These are phyloP conservation scores for Yamadazyma diospyri DNA, from an alignment of 1,139 yeast genomes.

Conservation along the genomic window DNA sequence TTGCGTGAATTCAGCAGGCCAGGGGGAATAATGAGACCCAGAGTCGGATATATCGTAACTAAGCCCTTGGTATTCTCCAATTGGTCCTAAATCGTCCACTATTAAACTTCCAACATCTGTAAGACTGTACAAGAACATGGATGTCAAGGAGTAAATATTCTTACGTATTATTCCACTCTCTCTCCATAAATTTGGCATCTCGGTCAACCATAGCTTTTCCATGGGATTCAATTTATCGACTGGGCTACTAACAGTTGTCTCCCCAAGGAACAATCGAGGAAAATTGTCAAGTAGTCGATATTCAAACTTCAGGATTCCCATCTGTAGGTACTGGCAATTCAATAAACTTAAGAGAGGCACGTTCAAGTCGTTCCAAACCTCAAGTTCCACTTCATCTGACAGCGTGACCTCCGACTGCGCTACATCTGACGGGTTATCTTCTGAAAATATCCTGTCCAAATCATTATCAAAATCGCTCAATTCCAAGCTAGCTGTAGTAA, in stretches of 20 bases:
- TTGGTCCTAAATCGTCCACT: slow-evolving; percentile 6
- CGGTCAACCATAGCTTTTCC: slow-evolving; percentile 19
- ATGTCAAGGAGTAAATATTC: slow-evolving; percentile 7
- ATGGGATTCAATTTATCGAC: slow-evolving; percentile 5
- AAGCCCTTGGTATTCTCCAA: slow-evolving; percentile 3
- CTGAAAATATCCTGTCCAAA: too few species aligned
- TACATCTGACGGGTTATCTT: too few species aligned
- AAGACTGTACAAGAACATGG: slow-evolving; percentile 3
- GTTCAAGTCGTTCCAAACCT: not conserved
- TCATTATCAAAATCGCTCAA: too few species aligned
- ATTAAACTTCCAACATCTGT: slow-evolving; percentile 4
- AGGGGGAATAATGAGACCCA: too few species aligned
- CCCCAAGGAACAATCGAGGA: slow-evolving; percentile 5
- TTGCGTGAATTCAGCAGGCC: too few species aligned
- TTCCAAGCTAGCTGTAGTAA: too few species aligned
- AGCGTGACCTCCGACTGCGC: too few species aligned
- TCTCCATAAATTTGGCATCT: slow-evolving; percentile 21
- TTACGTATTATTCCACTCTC: slow-evolving; percentile 2
- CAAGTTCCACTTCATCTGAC: slow-evolving; percentile 1
- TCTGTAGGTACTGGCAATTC: slow-evolving; percentile 11
- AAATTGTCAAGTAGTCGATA: slow-evolving; percentile 20
- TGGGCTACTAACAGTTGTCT: slow-evolving; percentile 1
- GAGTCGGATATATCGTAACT: slow-evolving; percentile 1
- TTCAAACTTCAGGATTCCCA: slow-evolving; percentile 28
- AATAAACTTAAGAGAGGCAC: not conserved